Evolutionary conservation across 2,329 filamentous ascomycete species (phyloP), one percentile per base, ranked within the genome.

Genomic region (Neopestalotiopsis clavispora): DNA sequence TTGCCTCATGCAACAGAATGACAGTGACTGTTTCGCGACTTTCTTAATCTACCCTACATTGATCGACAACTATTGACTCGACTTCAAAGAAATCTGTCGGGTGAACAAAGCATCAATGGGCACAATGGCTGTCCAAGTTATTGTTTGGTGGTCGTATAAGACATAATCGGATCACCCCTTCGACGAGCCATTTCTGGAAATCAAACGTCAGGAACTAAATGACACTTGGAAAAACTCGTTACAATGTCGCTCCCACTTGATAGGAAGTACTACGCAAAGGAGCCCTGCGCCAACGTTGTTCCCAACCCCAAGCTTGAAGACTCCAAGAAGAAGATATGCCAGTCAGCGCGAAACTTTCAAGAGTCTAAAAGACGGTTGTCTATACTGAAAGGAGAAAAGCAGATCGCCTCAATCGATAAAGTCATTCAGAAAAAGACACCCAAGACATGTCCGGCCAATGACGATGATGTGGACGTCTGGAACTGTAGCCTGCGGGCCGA

Each of bases 241-340:
- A 34, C 23, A 20, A 62, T 62, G 32, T 34, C 34, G 30, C 30
- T 34, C 40, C 28, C 28, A 20, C 32, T 62, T 17, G 59, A 62
- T 20, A 13, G 28, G 13, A 62, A 62, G n/a, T 62, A 62, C 12
- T 62, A 62, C 5, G 59, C 59, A 20, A 40, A 62, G n/a, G 59
- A 28, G 23, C 23, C 23, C 23, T 28, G 23, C 32, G 12, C 30
- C 59, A 20, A 32, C 13, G 32, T 20, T 14, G 30, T 40, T 42
- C 28, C 59, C 4, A 20, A 62, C n/a, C 59, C 59, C 59, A 62
- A 9, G 23, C 30, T 34, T 13, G 3, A 62, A 12, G 59, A 62
- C 13, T 38, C 32, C 12, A 62, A 40, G n/a, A 62, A 20, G 34
- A 38, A 40, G 20, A 17, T 62, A 4, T n/a, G 14, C 13, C 14